Evolutionary conservation across 495 filamentous ascomycete species (phyloP), one percentile per base, ranked within the genome.

Genomic region (Annulohypoxylon moriforme): DNA sequence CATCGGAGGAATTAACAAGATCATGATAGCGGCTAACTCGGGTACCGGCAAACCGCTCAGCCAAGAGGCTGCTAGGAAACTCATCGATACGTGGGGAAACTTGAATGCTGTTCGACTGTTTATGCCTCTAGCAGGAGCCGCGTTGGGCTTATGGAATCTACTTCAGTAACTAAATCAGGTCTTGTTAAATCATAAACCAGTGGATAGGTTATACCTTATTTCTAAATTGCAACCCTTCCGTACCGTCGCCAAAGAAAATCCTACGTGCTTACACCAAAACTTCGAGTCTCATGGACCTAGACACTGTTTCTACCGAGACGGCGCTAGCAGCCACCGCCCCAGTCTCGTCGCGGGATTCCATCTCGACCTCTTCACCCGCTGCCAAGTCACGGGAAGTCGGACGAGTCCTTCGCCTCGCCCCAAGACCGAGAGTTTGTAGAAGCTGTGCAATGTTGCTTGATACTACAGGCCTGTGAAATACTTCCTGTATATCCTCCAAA

Each of bases 401-500:
- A 16, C 47, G 57, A 25, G 18, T 34, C 27, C 71, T 64, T 3
- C 71, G 63, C n/a, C 60, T 64, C 16, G 55, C 10, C 24, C 58
- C 71, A 33, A 52, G 18, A 22, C 68, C 64, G 13, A 64, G 38
- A 7, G 64, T 64, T 6, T 60, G 46, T 29, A 77, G 42, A 0
- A 64, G 14, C 4, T 64, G 56, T 16, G 50, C 24, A 14, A 68
- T 11, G 20, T 38, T 64, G 14, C 71, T 69, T 7, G 75, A 42
- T 1, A 55, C 56, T 13, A 71, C 4, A 3, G 69, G 76, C 2
- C 62, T 49, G n/a, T 78, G 74, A 58, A 90, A 89, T 0, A 83
- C 84, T 11, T 82, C 82, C 40, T 90, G 84, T 67, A 91, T 90
- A 55, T 84, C 82, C 60, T 89, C 86, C 29, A 92, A 77, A 0